phyloP scores from a whole-genome alignment of 1,284 basidiomycete species.

The Leucoagaricus sp. region DNA sequence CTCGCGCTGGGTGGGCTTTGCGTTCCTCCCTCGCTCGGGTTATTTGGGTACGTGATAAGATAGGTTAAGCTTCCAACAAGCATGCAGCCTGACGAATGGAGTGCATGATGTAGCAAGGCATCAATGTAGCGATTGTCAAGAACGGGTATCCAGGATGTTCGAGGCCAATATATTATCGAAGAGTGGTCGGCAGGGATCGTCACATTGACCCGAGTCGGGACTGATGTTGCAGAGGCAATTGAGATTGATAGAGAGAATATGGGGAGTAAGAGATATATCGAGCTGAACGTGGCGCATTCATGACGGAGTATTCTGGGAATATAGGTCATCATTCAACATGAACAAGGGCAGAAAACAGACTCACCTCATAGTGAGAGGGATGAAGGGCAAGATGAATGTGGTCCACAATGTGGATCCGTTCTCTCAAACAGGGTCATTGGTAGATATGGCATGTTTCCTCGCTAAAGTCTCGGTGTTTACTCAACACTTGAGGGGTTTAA shows the following conservation, averaged over 20 bases:
- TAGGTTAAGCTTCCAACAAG: not conserved
- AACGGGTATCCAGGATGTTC: constrained; percentile 39
- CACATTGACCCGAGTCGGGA: constrained; percentile 32
- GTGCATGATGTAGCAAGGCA: not conserved
- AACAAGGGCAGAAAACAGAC: not conserved
- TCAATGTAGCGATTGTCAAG: not conserved
- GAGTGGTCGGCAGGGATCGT: constrained; percentile 48
- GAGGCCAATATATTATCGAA: constrained; percentile 43
- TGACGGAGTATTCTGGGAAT: not conserved
- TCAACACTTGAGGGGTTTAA: not conserved
- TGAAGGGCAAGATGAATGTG: not conserved
- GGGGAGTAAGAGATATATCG: constrained; percentile 18
- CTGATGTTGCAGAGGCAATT: not conserved
- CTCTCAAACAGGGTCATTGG: not conserved
- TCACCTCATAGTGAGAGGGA: not conserved
- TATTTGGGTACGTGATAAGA: not conserved
- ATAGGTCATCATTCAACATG: not conserved
- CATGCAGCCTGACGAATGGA: not conserved
- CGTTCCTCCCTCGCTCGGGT: too few species aligned
- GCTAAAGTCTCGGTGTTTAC: constrained; percentile 9
- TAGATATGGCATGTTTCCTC: not conserved
- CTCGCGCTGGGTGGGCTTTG: not conserved
- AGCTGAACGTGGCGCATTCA: not conserved
- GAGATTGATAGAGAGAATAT: constrained; percentile 8
- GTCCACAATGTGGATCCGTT: not conserved